A percentile compares a stretch with the other conserved stretches of the same genome.
Conservation (phyloP, 345 rosid genomes). For the Crucihimalaya himalaica region DNA sequence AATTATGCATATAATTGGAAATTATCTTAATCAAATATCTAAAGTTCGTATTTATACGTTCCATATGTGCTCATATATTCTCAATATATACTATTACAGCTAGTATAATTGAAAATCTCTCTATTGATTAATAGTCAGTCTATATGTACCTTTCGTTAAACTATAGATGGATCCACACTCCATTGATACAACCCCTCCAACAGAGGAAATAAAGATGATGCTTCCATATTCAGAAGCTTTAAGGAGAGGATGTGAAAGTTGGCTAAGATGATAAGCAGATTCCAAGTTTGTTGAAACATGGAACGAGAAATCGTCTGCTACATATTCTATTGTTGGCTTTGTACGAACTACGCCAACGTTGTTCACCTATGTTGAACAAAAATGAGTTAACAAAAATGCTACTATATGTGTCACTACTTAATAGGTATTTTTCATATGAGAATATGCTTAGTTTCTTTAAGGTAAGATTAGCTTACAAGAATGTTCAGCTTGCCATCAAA, state of each 20-base stretch:
- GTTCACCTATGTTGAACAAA: constrained; percentile 15
- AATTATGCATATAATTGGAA: background rate
- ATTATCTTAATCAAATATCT: background rate
- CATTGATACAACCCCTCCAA: constrained; percentile 18
- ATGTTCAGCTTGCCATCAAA: constrained; percentile 29
- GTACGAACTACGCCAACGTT: background rate
- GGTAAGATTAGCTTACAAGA: constrained; percentile 11
- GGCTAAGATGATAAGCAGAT: constrained; percentile 24
- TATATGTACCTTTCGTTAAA: constrained; percentile 21
- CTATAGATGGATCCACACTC: constrained; percentile 24
- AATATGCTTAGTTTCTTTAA: background rate
- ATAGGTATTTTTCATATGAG: background rate
- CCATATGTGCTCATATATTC: background rate
- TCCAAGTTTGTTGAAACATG: constrained; percentile 24
- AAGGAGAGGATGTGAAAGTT: constrained; percentile 33
- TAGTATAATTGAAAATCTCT: background rate
- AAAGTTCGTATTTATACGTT: background rate
- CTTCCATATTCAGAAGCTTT: constrained; percentile 23
- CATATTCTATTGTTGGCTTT: constrained; percentile 20
- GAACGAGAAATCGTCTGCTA: constrained; percentile 8
- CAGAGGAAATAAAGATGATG: constrained; percentile 17
- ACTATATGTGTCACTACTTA: background rate
- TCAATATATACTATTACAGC: background rate
- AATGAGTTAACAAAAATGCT: background rate
- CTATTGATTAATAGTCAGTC: background rate